Percentiles rank a stretch among this genome's conserved stretches.
These are phyloP conservation scores for Camellia lanceoleosa DNA, from an alignment of 148 eudicot species.

Conservation along the genomic window DNA sequence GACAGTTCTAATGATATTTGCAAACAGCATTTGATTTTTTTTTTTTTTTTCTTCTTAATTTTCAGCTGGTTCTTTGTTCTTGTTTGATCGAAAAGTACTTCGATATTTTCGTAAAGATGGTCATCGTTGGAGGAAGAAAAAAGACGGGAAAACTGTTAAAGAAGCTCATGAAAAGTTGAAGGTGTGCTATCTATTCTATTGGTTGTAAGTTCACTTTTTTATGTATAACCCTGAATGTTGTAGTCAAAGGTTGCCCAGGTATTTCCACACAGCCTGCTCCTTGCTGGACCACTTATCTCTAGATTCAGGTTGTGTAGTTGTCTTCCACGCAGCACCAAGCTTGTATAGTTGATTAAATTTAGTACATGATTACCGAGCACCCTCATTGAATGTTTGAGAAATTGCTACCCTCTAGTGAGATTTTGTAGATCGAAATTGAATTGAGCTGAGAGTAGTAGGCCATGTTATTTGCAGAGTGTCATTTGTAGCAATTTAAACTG, in stretches of 20 bases:
- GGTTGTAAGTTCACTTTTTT: slow-evolving; percentile 11
- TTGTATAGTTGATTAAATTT: neutral
- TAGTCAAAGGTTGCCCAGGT: slow-evolving; percentile 8
- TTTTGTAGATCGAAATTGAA: neutral
- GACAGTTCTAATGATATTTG: neutral
- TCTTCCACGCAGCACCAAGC: neutral
- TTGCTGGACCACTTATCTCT: neutral
- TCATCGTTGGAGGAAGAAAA: slow-evolving; percentile 91
- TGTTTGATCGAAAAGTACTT: slow-evolving; percentile 47
- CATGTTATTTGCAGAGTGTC: neutral
- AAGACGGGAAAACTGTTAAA: slow-evolving; percentile 80
- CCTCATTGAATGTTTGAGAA: neutral
- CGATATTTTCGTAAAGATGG: slow-evolving; percentile 46
- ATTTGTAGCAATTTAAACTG: neutral
- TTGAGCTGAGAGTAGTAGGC: neutral
- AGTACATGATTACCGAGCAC: neutral
- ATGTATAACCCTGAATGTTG: neutral
- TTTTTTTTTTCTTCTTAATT: neutral
- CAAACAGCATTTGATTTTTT: neutral
- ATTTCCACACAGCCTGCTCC: neutral
- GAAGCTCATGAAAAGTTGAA: slow-evolving; percentile 95
- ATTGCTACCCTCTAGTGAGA: neutral
- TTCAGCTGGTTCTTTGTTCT: slow-evolving; percentile 82
- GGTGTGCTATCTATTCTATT: slow-evolving; percentile 35
- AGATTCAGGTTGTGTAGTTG: neutral